These are phyloP conservation scores for Blastobotrys buckinghamii DNA, from an alignment of 1,139 yeast species.

Conservation along the genomic window DNA sequence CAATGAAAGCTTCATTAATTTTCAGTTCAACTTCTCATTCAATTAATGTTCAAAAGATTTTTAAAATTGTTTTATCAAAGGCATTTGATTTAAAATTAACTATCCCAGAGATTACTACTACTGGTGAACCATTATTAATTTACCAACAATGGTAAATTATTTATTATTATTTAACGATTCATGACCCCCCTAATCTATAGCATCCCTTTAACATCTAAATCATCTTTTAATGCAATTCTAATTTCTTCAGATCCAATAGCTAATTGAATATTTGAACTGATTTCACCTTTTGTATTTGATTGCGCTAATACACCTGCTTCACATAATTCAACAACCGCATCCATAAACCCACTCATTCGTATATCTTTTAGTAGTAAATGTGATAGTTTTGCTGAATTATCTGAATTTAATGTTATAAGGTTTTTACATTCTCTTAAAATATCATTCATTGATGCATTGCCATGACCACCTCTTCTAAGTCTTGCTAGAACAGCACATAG, in stretches of 20 bases:
- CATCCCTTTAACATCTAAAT: conserved; percentile 38
- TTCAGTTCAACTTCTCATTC: conserved; percentile 93
- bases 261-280: conserved; percentile 57
- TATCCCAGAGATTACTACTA: conserved; percentile 73
- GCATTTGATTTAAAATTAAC: conserved; percentile 84
- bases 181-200: conserved; percentile 14
- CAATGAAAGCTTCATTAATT: conserved; percentile 85
- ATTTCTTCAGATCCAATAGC: conserved; percentile 70
- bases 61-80: conserved; percentile 84
- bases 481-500: conserved; percentile 62
- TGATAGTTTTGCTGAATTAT: conserved; percentile 17
- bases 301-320: conserved; percentile 72
- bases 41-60: conserved; percentile 88
- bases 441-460: conserved; percentile 70
- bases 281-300: conserved; percentile 63
- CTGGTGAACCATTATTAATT: conserved; percentile 85
- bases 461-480: conserved; percentile 60
- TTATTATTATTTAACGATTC: not conserved
- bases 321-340: conserved; percentile 56
- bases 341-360: conserved; percentile 44
- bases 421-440: conserved; percentile 69
- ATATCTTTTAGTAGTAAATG: conserved; percentile 18
- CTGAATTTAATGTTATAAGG: conserved; percentile 35
- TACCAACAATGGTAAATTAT: conserved; percentile 41
- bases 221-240: conserved; percentile 51